Conservation (phyloP, 2,329 filamentous ascomycete genomes). For the Penicillium sp. region DNA sequence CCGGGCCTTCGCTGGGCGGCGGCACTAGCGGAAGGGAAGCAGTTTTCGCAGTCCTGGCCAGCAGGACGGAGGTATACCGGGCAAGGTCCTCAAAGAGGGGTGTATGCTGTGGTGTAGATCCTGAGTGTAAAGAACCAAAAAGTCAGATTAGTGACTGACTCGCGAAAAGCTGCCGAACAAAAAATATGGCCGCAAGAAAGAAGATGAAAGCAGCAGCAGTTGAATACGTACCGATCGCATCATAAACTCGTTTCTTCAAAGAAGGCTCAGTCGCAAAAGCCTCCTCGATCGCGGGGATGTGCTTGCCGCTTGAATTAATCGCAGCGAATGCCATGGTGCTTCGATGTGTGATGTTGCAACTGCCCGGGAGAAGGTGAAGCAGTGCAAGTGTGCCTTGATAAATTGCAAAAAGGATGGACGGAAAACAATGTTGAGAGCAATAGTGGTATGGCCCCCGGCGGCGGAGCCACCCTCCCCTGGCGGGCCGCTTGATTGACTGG, state of each 20-base stretch:
- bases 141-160: conserved; percentile 10
- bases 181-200: not conserved
- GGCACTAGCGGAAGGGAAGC: conserved; percentile 23
- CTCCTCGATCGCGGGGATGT: conserved; percentile 33
- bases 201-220: conserved; percentile 8
- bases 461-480: conserved; percentile 17
- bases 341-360: conserved; percentile 7
- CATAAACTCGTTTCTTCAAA: conserved; percentile 38
- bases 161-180: no score
- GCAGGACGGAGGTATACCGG: conserved; percentile 38
- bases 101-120: conserved; percentile 32
- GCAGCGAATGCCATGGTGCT: conserved; percentile 35
- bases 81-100: conserved; percentile 47
- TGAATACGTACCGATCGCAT: conserved; percentile 38
- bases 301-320: conserved; percentile 23
- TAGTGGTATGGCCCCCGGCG: conserved; percentile 5
- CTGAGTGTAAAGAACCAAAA: conserved; percentile 18
- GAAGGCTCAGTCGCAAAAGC: conserved; percentile 37
- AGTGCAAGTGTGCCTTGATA: conserved; percentile 8
- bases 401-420: conserved; percentile 8
- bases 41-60: conserved; percentile 26
- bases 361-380: conserved; percentile 12
- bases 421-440: conserved; percentile 11
- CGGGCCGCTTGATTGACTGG: conserved; percentile 8
- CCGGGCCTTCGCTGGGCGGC: conserved; percentile 27